phyloP scores from a whole-genome alignment of 345 rosid genomes.

The Nasturtium officinale region DNA sequence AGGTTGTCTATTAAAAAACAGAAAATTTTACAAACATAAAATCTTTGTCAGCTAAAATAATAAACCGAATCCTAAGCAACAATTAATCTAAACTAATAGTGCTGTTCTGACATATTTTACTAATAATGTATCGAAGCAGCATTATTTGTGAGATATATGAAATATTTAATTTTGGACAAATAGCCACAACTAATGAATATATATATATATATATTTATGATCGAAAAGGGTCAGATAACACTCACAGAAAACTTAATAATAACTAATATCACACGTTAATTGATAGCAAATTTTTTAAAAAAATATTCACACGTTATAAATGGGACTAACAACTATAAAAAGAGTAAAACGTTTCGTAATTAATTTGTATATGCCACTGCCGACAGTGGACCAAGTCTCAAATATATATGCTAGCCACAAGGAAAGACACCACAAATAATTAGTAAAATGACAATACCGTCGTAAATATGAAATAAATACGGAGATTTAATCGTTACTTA shows the following conservation, averaged over 20 bases:
- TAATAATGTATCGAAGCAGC: not conserved
- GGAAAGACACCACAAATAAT: not conserved
- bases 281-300: not conserved
- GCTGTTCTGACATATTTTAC: no score
- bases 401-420: slow-evolving; percentile 10
- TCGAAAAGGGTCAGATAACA: not conserved
- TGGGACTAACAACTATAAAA: not conserved
- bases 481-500: not conserved
- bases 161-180: no score
- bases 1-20: no score
- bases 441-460: slow-evolving; percentile 2
- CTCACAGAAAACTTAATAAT: not conserved
- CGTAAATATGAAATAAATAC: not conserved
- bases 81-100: no score
- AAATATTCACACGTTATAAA: not conserved
- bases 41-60: no score
- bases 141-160: not conserved
- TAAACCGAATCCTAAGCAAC: no score
- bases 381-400: slow-evolving; percentile 27
- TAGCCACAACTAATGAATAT: no score
- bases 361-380: not conserved
- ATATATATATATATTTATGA: not conserved
- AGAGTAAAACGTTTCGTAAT: not conserved
- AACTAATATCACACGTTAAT: not conserved
- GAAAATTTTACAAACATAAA: not conserved